Evolutionary conservation across 1,284 basidiomycete genomes (phyloP).

Genomic region (Singerocomus inundabilis): DNA sequence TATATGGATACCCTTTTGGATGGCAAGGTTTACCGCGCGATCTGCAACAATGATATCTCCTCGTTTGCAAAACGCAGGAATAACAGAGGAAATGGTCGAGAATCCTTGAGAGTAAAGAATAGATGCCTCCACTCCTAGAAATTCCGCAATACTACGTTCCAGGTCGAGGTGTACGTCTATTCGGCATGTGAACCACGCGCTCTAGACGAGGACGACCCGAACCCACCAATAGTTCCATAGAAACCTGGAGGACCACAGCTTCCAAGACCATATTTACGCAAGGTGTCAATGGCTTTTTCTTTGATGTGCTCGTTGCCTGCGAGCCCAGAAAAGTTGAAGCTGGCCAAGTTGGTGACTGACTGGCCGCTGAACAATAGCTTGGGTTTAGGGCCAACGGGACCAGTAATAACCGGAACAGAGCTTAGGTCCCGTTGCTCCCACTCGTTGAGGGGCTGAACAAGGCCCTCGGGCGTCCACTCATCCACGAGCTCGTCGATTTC

Average conservation of each 20-base stretch:
- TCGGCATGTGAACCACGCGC: constrained; percentile 3
- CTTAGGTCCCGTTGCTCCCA: constrained; percentile 70
- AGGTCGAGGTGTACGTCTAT: constrained; percentile 90
- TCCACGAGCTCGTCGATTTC: constrained; percentile 97
- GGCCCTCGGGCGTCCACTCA: constrained; percentile 91
- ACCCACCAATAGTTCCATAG: constrained; percentile 90
- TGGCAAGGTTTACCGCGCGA: constrained; percentile 89
- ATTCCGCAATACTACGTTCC: constrained; percentile 87
- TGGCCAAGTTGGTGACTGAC: constrained; percentile 84
- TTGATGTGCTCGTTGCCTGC: constrained; percentile 88
- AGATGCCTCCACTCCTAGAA: constrained; percentile 83
- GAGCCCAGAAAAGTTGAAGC: constrained; percentile 92
- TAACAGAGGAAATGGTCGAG: constrained; percentile 90
- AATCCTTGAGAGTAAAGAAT: constrained; percentile 97
- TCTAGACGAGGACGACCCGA: constrained; percentile 17
- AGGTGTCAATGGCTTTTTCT: constrained; percentile 78
- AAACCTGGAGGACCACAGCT: constrained; percentile 97
- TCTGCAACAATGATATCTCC: constrained; percentile 99
- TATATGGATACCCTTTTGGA: constrained; percentile 97
- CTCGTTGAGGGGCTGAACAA: constrained; percentile 63
- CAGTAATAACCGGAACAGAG: constrained; percentile 77
- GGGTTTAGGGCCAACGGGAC: constrained; percentile 82
- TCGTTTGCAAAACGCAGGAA: constrained; percentile 96
- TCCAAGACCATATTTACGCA: constrained; percentile 93
- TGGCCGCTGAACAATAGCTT: constrained; percentile 76